Evolutionary conservation across 805 yeast species (phyloP).

Genomic region (Candida maris): DNA sequence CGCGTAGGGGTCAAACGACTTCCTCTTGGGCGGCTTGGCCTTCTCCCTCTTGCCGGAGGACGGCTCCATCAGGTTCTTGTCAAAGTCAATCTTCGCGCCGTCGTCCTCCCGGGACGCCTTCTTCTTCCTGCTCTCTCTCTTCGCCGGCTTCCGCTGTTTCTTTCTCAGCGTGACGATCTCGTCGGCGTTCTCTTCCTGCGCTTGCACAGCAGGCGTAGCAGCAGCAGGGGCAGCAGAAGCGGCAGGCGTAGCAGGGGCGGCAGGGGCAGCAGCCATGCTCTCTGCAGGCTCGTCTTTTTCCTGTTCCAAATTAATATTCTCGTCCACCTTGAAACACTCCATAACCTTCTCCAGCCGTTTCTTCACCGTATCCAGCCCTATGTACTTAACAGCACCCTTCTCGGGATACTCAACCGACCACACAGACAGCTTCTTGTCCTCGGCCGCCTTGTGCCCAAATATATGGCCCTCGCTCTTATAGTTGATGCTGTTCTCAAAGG

Average conservation of each 20-base stretch:
- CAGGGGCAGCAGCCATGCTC: constrained; percentile 19
- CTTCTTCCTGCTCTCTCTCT: constrained; percentile 17
- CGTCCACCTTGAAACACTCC: constrained; percentile 15
- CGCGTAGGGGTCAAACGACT: constrained; percentile 59
- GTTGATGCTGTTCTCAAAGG: not conserved
- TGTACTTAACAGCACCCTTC: constrained; percentile 14
- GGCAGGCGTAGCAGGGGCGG: constrained; percentile 17
- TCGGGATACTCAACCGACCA: constrained; percentile 22
- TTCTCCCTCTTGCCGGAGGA: constrained; percentile 9
- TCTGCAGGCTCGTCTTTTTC: constrained; percentile 6
- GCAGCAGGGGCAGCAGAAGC: constrained; percentile 17
- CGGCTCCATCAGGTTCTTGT: constrained; percentile 22
- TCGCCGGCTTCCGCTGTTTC: constrained; percentile 13
- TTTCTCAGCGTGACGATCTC: constrained; percentile 32
- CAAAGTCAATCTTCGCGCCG: constrained; percentile 29
- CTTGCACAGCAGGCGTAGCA: constrained; percentile 16
- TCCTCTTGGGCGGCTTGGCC: constrained; percentile 24
- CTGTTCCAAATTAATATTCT: constrained; percentile 19
- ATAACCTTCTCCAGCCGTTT: constrained; percentile 17
- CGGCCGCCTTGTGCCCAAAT: not conserved
- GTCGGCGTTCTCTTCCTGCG: constrained; percentile 20
- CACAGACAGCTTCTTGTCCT: constrained; percentile 3
- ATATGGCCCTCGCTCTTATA: not conserved
- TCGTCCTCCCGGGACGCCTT: constrained; percentile 11
- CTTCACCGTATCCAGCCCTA: constrained; percentile 9